Percentiles rank a stretch among this genome's conserved stretches.
Conservation (phyloP, 805 yeast genomes). For the Monosporozyma unispora region DNA sequence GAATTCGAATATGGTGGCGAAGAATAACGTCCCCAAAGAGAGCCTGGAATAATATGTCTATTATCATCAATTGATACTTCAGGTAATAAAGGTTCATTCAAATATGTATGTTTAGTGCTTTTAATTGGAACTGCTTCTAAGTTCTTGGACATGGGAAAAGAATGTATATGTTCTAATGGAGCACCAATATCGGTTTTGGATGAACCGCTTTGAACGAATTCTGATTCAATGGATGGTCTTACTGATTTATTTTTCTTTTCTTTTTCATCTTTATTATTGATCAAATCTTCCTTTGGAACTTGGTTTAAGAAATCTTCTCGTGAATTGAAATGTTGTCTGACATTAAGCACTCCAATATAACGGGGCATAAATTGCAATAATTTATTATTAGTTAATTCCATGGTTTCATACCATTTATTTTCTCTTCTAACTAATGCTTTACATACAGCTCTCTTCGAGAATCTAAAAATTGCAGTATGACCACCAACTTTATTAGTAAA, state of each 20-base stretch:
- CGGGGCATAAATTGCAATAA: constrained; percentile 81
- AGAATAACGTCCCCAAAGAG: constrained; percentile 58
- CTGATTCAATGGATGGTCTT: constrained; percentile 1
- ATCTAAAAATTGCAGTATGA: constrained; percentile 91
- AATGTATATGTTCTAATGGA: constrained; percentile 14
- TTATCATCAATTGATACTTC: constrained; percentile 91
- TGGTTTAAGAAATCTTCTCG: constrained; percentile 20
- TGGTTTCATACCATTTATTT: constrained; percentile 82
- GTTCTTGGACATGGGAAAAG: constrained; percentile 9
- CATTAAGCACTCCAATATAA: constrained; percentile 90
- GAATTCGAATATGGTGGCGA: constrained; percentile 37
- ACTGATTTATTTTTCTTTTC: constrained; percentile 1
- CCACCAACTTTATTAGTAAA: constrained; percentile 96
- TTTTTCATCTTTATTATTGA: constrained; percentile 9
- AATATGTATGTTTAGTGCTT: not conserved
- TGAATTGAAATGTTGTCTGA: constrained; percentile 52
- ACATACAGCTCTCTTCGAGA: constrained; percentile 86
- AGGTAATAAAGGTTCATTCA: constrained; percentile 32
- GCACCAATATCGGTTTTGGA: constrained; percentile 2
- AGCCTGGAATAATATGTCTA: constrained; percentile 81
- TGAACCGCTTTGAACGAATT: constrained; percentile 1
- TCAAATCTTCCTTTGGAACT: constrained; percentile 5
- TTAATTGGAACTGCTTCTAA: constrained; percentile 7
- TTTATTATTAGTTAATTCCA: constrained; percentile 70
- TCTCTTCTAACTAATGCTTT: constrained; percentile 87